phyloP scores from a whole-genome alignment of 768 basidiomycete genomes.

The Neoboletus magnificus region DNA sequence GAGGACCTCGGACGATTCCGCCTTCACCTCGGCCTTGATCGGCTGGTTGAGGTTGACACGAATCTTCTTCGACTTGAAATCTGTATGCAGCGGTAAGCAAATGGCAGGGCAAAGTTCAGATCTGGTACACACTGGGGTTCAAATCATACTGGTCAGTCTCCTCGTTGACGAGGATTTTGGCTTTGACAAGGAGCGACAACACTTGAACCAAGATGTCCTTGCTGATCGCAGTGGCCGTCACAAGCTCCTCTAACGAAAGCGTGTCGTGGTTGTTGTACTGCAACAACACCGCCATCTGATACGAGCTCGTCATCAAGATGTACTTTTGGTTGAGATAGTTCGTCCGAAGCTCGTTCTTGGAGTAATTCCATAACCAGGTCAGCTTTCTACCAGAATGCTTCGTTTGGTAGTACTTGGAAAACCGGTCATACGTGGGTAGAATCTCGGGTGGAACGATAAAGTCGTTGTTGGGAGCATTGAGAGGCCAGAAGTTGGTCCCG shows the following conservation, averaged over 20 bases:
- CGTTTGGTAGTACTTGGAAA: constrained; percentile 88
- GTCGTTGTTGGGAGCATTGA: constrained; percentile 78
- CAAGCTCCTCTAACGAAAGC: constrained; percentile 75
- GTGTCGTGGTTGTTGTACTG: constrained; percentile 94
- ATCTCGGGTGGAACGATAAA: constrained; percentile 90
- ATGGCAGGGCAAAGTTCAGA: accelerated
- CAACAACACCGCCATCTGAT: constrained; percentile 91
- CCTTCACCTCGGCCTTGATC: constrained; percentile 92
- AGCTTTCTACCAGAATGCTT: constrained; percentile 94
- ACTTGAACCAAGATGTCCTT: constrained; percentile 76
- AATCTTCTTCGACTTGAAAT: constrained; percentile 92
- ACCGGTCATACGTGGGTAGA: constrained; percentile 82
- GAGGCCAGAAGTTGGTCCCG: constrained; percentile 94
- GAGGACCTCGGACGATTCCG: constrained; percentile 83
- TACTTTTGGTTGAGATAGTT: constrained; percentile 94
- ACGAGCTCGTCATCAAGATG: constrained; percentile 92
- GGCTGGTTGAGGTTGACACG: constrained; percentile 88
- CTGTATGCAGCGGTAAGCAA: constrained; percentile 36
- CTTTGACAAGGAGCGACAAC: constrained; percentile 69
- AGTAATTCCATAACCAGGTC: constrained; percentile 98
- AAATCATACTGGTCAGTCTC: constrained; percentile 89
- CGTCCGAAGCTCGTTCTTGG: constrained; percentile 92
- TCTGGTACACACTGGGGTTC: constrained; percentile 60
- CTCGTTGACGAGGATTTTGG: constrained; percentile 85
- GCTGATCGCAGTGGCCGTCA: constrained; percentile 72